Conservation (phyloP, 2,329 filamentous ascomycete species). For the Neofusicoccum sp. region DNA sequence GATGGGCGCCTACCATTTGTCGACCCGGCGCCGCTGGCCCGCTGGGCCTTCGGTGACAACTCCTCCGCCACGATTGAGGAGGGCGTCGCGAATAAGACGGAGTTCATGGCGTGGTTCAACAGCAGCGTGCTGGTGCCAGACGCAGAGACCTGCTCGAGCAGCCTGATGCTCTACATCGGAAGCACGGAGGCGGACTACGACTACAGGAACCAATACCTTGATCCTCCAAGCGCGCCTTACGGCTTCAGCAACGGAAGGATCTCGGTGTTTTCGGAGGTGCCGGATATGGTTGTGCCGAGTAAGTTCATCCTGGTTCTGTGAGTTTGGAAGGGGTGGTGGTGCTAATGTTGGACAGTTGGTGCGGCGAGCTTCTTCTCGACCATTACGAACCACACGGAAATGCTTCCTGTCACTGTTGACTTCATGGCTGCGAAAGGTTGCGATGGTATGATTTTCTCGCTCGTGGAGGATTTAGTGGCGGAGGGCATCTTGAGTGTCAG, state of each 20-base stretch:
- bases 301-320: conserved; percentile 16
- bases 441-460: conserved; percentile 56
- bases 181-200: conserved; percentile 36
- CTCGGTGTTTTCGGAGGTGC: conserved; percentile 48
- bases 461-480: conserved; percentile 53
- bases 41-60: conserved; percentile 49
- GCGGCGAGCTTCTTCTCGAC: conserved; percentile 44
- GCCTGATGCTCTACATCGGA: conserved; percentile 50
- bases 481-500: conserved; percentile 50
- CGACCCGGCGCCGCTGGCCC: conserved; percentile 48
- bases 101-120: conserved; percentile 51
- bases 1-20: conserved; percentile 49
- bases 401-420: conserved; percentile 58
- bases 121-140: conserved; percentile 44
- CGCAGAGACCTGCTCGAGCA: conserved; percentile 48
- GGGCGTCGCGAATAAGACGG: conserved; percentile 51
- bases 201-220: conserved; percentile 47
- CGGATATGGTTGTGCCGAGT: conserved; percentile 47
- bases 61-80: conserved; percentile 39
- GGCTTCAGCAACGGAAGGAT: conserved; percentile 51
- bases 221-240: conserved; percentile 45
- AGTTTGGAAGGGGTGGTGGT: background rate
- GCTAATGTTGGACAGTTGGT: conserved; percentile 33
- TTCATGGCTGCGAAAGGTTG: conserved; percentile 60
- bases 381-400: conserved; percentile 50